A percentile compares a stretch with the other conserved stretches of the same genome.
phyloP scores from a whole-genome alignment of 2,329 filamentous ascomycete species.

The Hawksworthiomyces lignivorus region DNA sequence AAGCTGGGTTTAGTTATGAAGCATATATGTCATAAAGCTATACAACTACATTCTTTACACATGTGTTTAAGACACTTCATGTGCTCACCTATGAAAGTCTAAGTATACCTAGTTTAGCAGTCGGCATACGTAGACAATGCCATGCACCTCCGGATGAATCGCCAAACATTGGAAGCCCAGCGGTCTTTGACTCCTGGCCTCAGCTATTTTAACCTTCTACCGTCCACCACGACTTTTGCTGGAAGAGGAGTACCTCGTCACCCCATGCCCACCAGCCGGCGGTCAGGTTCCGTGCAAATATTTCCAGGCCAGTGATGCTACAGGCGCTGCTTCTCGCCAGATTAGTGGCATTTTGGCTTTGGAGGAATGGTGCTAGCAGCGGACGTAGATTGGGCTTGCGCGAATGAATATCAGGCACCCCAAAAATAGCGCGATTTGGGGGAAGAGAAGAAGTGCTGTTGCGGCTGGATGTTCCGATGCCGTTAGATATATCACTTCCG shows the following conservation, averaged over 20 bases:
- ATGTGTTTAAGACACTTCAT: too few relatives aligned
- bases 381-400: conserved; percentile 65
- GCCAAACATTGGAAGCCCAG: too few relatives aligned
- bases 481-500: too few relatives aligned
- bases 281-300: conserved; percentile 69
- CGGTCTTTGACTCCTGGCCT: too few relatives aligned
- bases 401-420: conserved; percentile 69
- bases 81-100: too few relatives aligned
- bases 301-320: conserved; percentile 61
- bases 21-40: too few relatives aligned
- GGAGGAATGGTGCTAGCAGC: conserved; percentile 38
- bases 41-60: too few relatives aligned
- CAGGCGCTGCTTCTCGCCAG: conserved; percentile 36
- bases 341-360: not conserved
- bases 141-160: too few relatives aligned
- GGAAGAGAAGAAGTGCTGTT: not conserved
- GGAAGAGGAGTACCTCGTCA: conserved; percentile 64
- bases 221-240: conserved; percentile 31
- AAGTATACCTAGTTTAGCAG: too few relatives aligned
- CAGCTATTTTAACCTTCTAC: not conserved
- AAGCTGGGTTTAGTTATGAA: too few relatives aligned
- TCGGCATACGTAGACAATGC: too few relatives aligned
- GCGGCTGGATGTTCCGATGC: conserved; percentile 28
- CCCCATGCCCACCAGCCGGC: conserved; percentile 76
- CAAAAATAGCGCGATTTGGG: conserved; percentile 51